Evolutionary conservation across 305 asterid genomes (phyloP).

Genomic region (Solanum hybrid): DNA sequence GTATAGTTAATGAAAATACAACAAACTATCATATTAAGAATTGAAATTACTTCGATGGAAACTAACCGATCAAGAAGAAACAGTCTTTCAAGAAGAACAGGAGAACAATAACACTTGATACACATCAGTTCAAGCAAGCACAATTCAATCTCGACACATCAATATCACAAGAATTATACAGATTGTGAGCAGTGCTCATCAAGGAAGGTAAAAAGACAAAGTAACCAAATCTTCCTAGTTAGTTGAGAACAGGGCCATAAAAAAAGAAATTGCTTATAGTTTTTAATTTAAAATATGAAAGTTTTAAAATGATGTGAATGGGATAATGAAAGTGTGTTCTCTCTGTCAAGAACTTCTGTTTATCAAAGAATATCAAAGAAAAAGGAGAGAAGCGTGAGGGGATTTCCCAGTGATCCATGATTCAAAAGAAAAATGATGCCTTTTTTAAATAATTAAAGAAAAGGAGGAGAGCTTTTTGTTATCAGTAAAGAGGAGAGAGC

Average conservation of each 20-base stretch:
- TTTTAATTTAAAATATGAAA: too few species aligned
- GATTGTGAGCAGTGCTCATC: not conserved
- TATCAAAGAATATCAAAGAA: not conserved
- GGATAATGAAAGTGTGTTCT: not conserved
- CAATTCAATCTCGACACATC: not conserved
- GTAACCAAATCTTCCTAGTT: not conserved
- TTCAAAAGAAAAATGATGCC: not conserved
- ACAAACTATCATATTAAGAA: not conserved
- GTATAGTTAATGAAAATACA: not conserved
- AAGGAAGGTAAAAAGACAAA: not conserved
- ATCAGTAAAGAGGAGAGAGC: not conserved
- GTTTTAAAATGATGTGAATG: too few species aligned
- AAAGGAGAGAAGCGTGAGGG: not conserved
- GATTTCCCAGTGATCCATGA: not conserved
- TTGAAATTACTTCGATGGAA: not conserved
- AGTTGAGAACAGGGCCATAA: not conserved
- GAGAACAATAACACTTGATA: not conserved
- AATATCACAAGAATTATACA: not conserved
- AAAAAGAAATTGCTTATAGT: not conserved
- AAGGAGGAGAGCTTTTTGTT: not conserved
- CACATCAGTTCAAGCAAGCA: not conserved
- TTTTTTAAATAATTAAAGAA: not conserved
- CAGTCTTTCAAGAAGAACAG: not conserved
- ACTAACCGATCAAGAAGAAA: not conserved
- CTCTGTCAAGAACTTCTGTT: not conserved